These are phyloP conservation scores for Saraca asoca DNA, from an alignment of 331 rosid species.

Conservation along the genomic window DNA sequence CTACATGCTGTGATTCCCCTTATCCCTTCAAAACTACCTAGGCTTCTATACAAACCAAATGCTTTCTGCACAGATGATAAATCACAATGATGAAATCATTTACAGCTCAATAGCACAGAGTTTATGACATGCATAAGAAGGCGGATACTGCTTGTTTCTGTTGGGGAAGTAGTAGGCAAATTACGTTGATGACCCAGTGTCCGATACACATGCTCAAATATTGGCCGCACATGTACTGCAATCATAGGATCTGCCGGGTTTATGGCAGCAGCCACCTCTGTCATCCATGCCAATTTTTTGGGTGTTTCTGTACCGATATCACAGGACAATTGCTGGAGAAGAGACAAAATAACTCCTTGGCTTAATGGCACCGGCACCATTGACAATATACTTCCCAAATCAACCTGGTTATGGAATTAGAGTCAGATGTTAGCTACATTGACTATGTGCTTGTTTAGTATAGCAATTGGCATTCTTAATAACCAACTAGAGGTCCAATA, in stretches of 20 bases:
- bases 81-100: conserved; percentile 46
- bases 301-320: conserved; percentile 53
- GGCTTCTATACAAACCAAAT: conserved; percentile 47
- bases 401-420: conserved; percentile 50
- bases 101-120: conserved; percentile 66
- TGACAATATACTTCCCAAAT: conserved; percentile 55
- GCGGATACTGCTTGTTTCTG: conserved; percentile 59
- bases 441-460: neutral
- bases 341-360: conserved; percentile 77
- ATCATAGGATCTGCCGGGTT: conserved; percentile 61
- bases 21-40: conserved; percentile 39
- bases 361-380: conserved; percentile 60
- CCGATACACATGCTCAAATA: conserved; percentile 60
- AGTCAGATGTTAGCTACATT: conserved; percentile 23
- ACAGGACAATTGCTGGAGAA: conserved; percentile 69
- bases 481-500: no score
- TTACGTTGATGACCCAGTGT: conserved; percentile 52
- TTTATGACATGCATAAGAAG: conserved; percentile 74
- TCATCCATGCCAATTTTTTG: conserved; percentile 66
- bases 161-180: conserved; percentile 46
- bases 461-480: no score
- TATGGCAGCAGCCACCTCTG: conserved; percentile 64
- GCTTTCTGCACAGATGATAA: conserved; percentile 38
- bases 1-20: conserved; percentile 35
- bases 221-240: conserved; percentile 47